Base-by-base conservation (phyloP, 768 basidiomycete species). In the Hygrocybe punicea region DNA sequence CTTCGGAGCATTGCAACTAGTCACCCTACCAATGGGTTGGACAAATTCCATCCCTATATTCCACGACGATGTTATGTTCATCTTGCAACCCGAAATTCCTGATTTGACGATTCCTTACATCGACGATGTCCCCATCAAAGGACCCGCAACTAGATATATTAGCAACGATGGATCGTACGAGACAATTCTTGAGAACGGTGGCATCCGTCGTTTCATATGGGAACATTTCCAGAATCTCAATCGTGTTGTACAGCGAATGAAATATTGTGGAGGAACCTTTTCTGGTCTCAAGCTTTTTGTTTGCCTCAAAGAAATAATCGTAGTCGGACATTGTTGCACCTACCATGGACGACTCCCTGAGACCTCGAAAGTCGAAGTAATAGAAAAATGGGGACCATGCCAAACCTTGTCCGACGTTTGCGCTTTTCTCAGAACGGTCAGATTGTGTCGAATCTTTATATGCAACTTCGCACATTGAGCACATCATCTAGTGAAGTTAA, bases 291-390 rank as follows among this genome's bases (percentile, higher is more conserved):
- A 80, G 52, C 58, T 70, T 0, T 24, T 64, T 0, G 45, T 81
- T 0, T 70, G 70, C 44, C 46, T 60, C 0, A 65, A 62, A 0
- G 63, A 69, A 39, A 59, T 69, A 0, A 58, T 63, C 0, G 66
- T 79, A 1, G 52, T 81, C 0, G 76, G 77, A 0, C 74, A 81
- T 44, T 51, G 49, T 0, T 78, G 76, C 53, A 76, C 71, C 0
- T 68, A 63, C 9, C 63, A 73, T 17, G 78, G 73, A 0, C 37
- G 65, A 0, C 16, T 70, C 0, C 67, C 69, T 0, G 66, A 75
- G 13, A 53, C 67, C 23, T 50, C 48, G 11, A 16, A 40, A 7
- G 33, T 59, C 21, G 23, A 36, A 16, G 44, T 17, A 24, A 71
- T 78, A 19, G 2, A 34, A 0, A 63, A 70, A 13, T 71, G 67